Evolutionary conservation across 805 yeast species (phyloP).

Genomic region (Candida rishiriensis): DNA sequence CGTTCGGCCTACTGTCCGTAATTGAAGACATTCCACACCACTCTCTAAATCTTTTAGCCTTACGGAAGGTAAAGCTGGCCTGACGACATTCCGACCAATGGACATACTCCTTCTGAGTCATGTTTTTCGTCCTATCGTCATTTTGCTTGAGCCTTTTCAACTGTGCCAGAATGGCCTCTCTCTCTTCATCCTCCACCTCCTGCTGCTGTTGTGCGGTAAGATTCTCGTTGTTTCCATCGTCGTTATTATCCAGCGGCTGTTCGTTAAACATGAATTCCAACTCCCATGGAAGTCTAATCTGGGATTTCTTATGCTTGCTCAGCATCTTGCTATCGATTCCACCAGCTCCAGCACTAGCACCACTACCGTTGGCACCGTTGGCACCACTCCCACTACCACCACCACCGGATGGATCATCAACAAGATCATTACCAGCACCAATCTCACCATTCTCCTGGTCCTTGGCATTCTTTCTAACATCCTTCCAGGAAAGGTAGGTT

Average conservation of each 20-base stretch:
- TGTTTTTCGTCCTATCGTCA: conserved; percentile 85
- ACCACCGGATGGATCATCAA: conserved; percentile 25
- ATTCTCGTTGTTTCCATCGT: conserved; percentile 52
- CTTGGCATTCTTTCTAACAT: conserved; percentile 76
- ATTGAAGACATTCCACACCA: conserved; percentile 89
- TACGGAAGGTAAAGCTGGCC: conserved; percentile 92
- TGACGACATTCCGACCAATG: conserved; percentile 99
- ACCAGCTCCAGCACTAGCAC: conserved; percentile 33
- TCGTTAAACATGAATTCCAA: conserved; percentile 89
- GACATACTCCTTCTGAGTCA: conserved; percentile 97
- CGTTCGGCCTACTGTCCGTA: conserved; percentile 88
- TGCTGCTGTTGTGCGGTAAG: background rate
- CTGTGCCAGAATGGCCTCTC: conserved; percentile 86
- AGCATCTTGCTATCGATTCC: conserved; percentile 40
- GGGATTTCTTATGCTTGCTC: conserved; percentile 66
- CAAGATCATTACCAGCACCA: conserved; percentile 30
- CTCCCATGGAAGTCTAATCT: conserved; percentile 92
- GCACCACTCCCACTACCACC: conserved; percentile 31
- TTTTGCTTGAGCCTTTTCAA: conserved; percentile 84
- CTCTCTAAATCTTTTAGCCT: conserved; percentile 89
- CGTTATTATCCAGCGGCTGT: conserved; percentile 72
- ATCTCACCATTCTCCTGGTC: conserved; percentile 53
- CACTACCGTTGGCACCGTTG: conserved; percentile 13
- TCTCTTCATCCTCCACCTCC: conserved; percentile 71
- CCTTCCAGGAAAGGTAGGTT: conserved; percentile 95